These are phyloP conservation scores for Benincasa hispida DNA, from an alignment of 306 rosid genomes.

Conservation along the genomic window DNA sequence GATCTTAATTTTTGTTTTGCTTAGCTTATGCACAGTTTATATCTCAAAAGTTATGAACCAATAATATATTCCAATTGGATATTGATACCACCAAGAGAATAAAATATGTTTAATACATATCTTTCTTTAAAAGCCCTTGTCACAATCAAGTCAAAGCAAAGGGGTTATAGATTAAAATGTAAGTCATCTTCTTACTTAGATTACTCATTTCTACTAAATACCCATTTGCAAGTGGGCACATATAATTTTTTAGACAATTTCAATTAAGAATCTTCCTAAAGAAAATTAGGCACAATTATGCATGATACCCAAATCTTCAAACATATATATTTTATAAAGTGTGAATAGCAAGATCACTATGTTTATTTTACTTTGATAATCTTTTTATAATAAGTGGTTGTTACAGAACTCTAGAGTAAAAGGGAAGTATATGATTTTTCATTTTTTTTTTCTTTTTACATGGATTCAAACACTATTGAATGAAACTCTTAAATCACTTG, in stretches of 20 bases:
- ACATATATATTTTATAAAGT: slow-evolving; percentile 1
- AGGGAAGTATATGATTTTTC: neutral
- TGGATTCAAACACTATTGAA: neutral
- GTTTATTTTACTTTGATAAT: neutral
- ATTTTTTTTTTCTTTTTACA: neutral
- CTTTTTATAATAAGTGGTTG: neutral
- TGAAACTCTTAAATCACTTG: no score
- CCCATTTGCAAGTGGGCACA: neutral
- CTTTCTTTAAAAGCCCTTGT: neutral
- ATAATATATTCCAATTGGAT: slow-evolving; percentile 1
- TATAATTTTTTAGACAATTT: slow-evolving; percentile 1
- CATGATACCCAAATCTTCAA: neutral
- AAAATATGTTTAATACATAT: neutral
- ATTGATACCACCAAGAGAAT: neutral
- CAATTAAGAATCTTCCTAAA: slow-evolving; percentile 1
- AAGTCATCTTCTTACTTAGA: slow-evolving; percentile 4
- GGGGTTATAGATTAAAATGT: neutral
- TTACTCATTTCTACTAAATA: neutral
- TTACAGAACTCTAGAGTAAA: neutral
- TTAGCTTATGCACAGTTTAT: neutral
- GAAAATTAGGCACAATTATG: slow-evolving; percentile 2
- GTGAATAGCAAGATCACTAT: neutral
- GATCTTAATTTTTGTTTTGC: neutral
- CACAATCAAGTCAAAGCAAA: slow-evolving; percentile 3
- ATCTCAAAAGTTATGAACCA: neutral